Percentiles rank a stretch among this genome's conserved stretches.
These are phyloP conservation scores for Schwanniomyces vanrijiae DNA, from an alignment of 805 yeast species.

Conservation along the genomic window DNA sequence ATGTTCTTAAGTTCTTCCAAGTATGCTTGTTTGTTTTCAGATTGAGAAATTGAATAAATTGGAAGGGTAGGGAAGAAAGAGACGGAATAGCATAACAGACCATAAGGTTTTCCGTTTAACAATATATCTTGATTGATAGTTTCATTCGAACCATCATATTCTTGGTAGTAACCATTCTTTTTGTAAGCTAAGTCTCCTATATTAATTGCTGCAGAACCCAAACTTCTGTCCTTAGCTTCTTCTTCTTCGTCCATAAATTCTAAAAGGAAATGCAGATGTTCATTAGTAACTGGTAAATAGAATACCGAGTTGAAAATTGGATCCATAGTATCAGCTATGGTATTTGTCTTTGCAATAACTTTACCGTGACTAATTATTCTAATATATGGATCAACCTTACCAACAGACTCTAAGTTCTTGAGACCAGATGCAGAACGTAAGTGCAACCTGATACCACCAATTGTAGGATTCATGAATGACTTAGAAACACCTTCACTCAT, in stretches of 20 bases:
- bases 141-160: slow-evolving; percentile 52
- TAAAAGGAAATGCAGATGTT: slow-evolving; percentile 56
- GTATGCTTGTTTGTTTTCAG: slow-evolving; percentile 45
- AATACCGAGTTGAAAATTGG: slow-evolving; percentile 62
- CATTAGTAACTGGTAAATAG: slow-evolving; percentile 61
- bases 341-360: slow-evolving; percentile 52
- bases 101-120: slow-evolving; percentile 40
- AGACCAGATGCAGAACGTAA: slow-evolving; percentile 53
- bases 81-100: slow-evolving; percentile 52
- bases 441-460: slow-evolving; percentile 66
- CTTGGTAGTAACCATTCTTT: slow-evolving; percentile 45
- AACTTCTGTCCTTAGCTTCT: slow-evolving; percentile 58
- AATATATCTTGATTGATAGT: slow-evolving; percentile 45
- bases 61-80: slow-evolving; percentile 68
- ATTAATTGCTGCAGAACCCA: slow-evolving; percentile 59
- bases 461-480: slow-evolving; percentile 51
- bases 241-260: slow-evolving; percentile 68
- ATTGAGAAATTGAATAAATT: slow-evolving; percentile 59
- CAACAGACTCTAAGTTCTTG: slow-evolving; percentile 61
- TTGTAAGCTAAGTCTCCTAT: slow-evolving; percentile 49
- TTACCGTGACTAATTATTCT: slow-evolving; percentile 59
- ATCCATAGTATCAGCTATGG: slow-evolving; percentile 50
- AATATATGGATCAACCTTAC: slow-evolving; percentile 76
- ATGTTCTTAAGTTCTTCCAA: slow-evolving; percentile 35
- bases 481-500: slow-evolving; percentile 48